These are phyloP conservation scores for Brettanomyces nanus DNA, from an alignment of 805 yeast species.

Conservation along the genomic window DNA sequence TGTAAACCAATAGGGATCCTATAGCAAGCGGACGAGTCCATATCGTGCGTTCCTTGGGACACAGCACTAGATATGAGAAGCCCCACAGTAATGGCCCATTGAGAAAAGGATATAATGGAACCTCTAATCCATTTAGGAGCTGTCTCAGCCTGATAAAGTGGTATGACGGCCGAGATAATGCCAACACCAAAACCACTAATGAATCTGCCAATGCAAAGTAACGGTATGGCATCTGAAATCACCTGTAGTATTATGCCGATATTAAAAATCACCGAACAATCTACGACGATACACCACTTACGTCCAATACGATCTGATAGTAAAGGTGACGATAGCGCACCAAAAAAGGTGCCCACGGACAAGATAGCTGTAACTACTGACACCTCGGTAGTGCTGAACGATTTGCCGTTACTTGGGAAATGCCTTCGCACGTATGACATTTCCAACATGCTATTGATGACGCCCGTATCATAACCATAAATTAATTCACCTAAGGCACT, in stretches of 20 bases:
- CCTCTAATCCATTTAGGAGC: constrained; percentile 78
- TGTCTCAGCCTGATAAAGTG: constrained; percentile 77
- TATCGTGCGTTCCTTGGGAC: constrained; percentile 62
- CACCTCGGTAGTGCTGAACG: constrained; percentile 52
- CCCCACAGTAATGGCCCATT: constrained; percentile 92
- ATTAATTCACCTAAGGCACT: constrained; percentile 90
- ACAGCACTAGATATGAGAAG: constrained; percentile 68
- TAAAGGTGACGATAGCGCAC: constrained; percentile 51
- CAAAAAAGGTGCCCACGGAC: constrained; percentile 73
- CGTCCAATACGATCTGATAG: constrained; percentile 71
- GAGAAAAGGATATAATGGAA: constrained; percentile 71
- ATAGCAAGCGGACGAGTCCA: constrained; percentile 49
- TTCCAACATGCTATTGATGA: constrained; percentile 70
- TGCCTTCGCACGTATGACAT: constrained; percentile 57
- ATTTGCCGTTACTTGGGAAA: constrained; percentile 39
- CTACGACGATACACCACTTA: constrained; percentile 51
- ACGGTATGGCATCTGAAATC: constrained; percentile 35
- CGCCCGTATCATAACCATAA: constrained; percentile 86
- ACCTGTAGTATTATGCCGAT: constrained; percentile 69
- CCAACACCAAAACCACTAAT: constrained; percentile 70
- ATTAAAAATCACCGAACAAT: constrained; percentile 56
- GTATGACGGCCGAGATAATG: constrained; percentile 72
- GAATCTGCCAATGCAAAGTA: constrained; percentile 67
- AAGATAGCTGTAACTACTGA: constrained; percentile 73
- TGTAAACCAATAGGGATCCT: constrained; percentile 73